A percentile compares a stretch with the other conserved stretches of the same genome.
Conservation (phyloP, 495 filamentous ascomycete species). For the Acidomyces sp. region DNA sequence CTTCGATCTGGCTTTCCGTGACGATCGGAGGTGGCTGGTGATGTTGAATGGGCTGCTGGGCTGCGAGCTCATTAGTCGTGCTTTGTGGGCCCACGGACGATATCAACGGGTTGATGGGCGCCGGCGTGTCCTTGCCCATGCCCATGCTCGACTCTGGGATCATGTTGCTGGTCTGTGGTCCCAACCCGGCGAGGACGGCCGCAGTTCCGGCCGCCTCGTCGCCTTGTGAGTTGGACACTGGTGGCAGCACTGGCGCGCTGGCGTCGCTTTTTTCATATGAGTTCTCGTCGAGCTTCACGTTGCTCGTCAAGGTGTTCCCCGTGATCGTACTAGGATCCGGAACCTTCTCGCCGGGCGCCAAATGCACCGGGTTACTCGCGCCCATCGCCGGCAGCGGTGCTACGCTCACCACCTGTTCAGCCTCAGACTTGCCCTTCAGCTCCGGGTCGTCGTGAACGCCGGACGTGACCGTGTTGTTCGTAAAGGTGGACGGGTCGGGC, state of each 20-base stretch:
- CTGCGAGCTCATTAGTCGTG: constrained; percentile 64
- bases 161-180: constrained; percentile 33
- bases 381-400: constrained; percentile 65
- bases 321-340: constrained; percentile 47
- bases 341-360: constrained; percentile 66
- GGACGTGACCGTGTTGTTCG: constrained; percentile 31
- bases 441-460: constrained; percentile 14
- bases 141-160: constrained; percentile 83
- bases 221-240: constrained; percentile 34
- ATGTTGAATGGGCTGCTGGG: constrained; percentile 53
- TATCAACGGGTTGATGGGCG: constrained; percentile 40
- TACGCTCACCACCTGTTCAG: constrained; percentile 36
- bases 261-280: constrained; percentile 63
- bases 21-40: not conserved
- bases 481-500: constrained; percentile 46
- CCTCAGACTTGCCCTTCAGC: constrained; percentile 14
- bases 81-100: constrained; percentile 55
- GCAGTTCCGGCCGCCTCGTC: constrained; percentile 34
- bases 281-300: constrained; percentile 64
- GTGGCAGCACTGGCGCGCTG: constrained; percentile 31
- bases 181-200: constrained; percentile 41
- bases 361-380: constrained; percentile 65
- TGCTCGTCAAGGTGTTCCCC: constrained; percentile 31
- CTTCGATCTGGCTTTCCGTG: constrained; percentile 34
- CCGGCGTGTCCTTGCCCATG: constrained; percentile 35